A percentile compares a stretch with the other conserved stretches of the same genome.
These are phyloP conservation scores for Atkinsonella hypoxylon DNA, from an alignment of 2,329 filamentous ascomycete genomes.

Conservation along the genomic window DNA sequence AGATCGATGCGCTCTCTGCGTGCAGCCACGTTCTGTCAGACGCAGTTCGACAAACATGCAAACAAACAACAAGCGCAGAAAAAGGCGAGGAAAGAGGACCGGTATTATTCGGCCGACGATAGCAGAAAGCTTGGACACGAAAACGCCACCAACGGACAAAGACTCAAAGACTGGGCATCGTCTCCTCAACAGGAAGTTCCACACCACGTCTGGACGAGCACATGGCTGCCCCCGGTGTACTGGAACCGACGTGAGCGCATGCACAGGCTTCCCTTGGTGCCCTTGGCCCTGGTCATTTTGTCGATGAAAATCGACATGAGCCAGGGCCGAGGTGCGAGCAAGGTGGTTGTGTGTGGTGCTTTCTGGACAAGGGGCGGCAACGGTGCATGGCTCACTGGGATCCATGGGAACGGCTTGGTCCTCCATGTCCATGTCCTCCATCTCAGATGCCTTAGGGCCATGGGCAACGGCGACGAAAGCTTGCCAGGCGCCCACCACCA, in stretches of 20 bases:
- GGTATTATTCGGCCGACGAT: background rate
- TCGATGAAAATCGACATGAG: conserved; percentile 3
- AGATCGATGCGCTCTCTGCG: no score
- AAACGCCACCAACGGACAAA: background rate
- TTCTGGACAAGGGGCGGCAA: conserved; percentile 8
- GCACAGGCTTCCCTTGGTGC: conserved; percentile 5
- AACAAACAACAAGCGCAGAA: background rate
- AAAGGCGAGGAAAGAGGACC: background rate
- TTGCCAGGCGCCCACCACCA: background rate
- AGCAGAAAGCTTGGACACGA: background rate
- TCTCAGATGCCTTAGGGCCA: background rate
- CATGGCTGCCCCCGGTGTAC: background rate
- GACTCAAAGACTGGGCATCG: background rate
- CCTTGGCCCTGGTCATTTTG: conserved; percentile 2
- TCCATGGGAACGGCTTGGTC: conserved; percentile 4
- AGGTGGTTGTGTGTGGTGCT: conserved; percentile 1
- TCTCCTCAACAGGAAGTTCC: background rate
- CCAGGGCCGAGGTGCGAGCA: conserved; percentile 2
- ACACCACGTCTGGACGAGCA: background rate
- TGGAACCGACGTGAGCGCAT: conserved; percentile 3
- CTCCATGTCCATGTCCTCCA: no score
- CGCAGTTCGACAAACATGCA: background rate
- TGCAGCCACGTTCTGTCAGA: background rate
- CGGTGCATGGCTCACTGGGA: conserved; percentile 6
- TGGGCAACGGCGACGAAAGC: background rate